Evolutionary conservation across 2,329 filamentous ascomycete species (phyloP), one percentile per base, ranked within the genome.

Genomic region (Beauveria australis): DNA sequence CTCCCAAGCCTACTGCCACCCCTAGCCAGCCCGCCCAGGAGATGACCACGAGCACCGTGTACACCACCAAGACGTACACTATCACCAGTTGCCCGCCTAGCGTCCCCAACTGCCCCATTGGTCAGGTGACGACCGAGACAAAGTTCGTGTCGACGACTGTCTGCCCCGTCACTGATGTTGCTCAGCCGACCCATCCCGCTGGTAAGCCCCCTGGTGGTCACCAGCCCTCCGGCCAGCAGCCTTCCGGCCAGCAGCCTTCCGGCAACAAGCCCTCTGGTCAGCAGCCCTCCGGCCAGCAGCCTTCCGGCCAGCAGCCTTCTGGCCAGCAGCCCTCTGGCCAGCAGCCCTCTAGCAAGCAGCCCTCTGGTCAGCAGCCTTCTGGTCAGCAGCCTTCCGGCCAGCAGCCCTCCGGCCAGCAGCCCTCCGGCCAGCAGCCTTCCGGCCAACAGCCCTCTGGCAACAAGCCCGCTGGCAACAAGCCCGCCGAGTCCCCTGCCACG

Each of bases 61-160:
- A 54, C 49, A 53, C 59, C 18, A 63, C 63, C 26, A 58, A 28
- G 53, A 60, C 60, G 33, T 64, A 63, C 58, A 65, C 64, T 14
- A 53, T 65, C 26, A 65, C 61, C 19, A 62, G 54, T 16, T 65
- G 64, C 53, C 56, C 63, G 24, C 63, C 64, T 8, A 48, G 30
- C 16, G 55, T 62, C 40, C 62, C 61, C 30, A 43, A 63, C 60
- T 65, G 64, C 61, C 61, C 63, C 37, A 53, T 61, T 43, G 60
- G 64, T 24, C 59, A 60, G 12, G 62, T 65, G 12, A 65, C 62
- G 49, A 61, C 59, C 22, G 59, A 54, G 49, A 18, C 28, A 30
- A 41, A 48, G 28, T 28, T 51, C 26, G 14, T 43, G 24, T 54
- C 53, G 30, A 54, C 58, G 41, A 60, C 49, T 22, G 43, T 41